phyloP scores from a whole-genome alignment of 768 basidiomycete species.

The Coprinellus micaceus region DNA sequence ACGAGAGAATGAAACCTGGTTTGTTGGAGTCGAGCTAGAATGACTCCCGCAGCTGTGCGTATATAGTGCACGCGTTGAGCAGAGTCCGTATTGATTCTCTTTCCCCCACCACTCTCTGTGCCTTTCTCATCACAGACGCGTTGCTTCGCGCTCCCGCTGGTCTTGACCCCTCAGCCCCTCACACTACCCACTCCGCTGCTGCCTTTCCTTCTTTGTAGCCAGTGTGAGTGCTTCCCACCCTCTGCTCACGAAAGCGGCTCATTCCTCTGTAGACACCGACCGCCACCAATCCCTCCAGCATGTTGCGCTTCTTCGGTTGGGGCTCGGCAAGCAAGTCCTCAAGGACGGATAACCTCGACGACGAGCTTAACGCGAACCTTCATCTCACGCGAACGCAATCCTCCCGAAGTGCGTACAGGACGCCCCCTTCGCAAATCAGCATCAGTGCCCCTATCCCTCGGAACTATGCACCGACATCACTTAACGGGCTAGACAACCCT shows the following conservation, averaged over 20 bases:
- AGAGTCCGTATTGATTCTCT: neutral
- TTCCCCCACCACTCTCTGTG: neutral
- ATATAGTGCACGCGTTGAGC: neutral
- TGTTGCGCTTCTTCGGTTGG: neutral
- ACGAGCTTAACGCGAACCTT: neutral
- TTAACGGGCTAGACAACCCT: constrained; percentile 29
- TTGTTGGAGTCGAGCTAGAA: neutral
- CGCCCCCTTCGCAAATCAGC: constrained; percentile 6
- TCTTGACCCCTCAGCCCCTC: no score
- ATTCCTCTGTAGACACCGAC: no score
- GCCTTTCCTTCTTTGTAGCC: no score
- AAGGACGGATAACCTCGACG: neutral
- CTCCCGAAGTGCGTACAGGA: neutral
- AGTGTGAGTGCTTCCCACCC: no score
- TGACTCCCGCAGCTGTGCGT: neutral
- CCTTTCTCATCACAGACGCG: neutral
- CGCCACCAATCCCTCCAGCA: neutral
- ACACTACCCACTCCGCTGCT: no score
- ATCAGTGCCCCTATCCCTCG: constrained; percentile 36
- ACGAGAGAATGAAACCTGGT: neutral
- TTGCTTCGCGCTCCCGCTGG: no score
- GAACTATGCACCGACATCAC: constrained; percentile 24
- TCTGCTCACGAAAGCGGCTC: no score
- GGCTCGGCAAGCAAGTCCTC: neutral
- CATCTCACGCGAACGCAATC: neutral